These are phyloP conservation scores for Jaenimonas drosophilae DNA, from an alignment of 208 protist genomes.

Conservation along the genomic window DNA sequence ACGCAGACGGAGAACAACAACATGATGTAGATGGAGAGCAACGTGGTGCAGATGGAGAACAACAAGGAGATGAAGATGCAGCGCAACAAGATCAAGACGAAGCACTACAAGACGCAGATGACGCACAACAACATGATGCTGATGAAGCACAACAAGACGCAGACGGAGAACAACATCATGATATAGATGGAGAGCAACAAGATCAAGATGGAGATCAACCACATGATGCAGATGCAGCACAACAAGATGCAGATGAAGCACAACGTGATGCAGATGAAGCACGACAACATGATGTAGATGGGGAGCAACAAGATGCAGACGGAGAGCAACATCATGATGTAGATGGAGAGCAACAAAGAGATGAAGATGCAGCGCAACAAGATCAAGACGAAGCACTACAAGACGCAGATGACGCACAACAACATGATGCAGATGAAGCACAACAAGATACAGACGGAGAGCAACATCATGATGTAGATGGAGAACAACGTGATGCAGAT, in stretches of 20 bases:
- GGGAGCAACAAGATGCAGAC: neutral
- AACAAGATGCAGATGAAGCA: neutral
- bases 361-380: neutral
- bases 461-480: neutral
- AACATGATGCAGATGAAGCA: neutral
- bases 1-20: neutral
- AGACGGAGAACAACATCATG: neutral
- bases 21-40: neutral
- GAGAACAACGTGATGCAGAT: neutral
- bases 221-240: neutral
- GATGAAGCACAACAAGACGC: neutral
- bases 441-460: neutral
- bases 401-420: neutral
- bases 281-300: neutral
- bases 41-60: neutral
- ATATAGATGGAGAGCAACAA: neutral
- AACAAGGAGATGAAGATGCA: neutral
- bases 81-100: neutral
- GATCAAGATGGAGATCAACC: neutral
- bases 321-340: neutral
- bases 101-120: neutral
- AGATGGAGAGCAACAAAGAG: neutral
- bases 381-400: neutral
- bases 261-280: neutral
- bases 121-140: neutral